Conservation (phyloP, 257 asterid genomes). For the Euphrasia confusa region DNA sequence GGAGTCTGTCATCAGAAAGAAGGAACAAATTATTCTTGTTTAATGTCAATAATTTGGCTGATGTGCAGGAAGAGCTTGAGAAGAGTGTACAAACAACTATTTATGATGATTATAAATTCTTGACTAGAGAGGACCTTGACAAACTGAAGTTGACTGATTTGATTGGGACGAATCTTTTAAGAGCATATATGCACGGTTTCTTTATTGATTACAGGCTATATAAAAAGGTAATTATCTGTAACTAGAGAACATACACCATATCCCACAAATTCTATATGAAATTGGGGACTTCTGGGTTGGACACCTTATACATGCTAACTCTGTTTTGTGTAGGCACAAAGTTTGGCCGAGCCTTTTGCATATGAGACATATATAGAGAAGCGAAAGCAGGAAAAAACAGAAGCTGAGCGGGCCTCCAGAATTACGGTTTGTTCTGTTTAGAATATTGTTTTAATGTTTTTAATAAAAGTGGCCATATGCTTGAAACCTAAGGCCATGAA, state of each 20-base stretch:
- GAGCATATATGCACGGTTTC: constrained; percentile 95
- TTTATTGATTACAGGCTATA: constrained; percentile 75
- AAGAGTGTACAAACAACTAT: constrained; percentile 77
- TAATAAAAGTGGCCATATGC: not conserved
- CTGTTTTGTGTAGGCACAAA: constrained; percentile 55
- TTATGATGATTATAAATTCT: constrained; percentile 86
- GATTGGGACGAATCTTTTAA: constrained; percentile 77
- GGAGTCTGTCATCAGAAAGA: constrained; percentile 17
- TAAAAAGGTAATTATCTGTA: constrained; percentile 53
- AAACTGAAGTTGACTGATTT: constrained; percentile 62
- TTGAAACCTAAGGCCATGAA: not conserved
- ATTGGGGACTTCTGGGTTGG: constrained; percentile 11
- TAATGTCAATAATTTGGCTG: constrained; percentile 18
- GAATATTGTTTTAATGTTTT: not conserved
- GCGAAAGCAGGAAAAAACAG: constrained; percentile 62
- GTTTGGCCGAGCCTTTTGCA: constrained; percentile 71
- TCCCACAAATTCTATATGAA: not conserved
- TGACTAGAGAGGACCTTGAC: constrained; percentile 83
- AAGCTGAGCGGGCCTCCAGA: constrained; percentile 53
- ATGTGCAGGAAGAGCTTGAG: constrained; percentile 88
- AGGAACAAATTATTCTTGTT: constrained; percentile 17
- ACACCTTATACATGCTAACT: constrained; percentile 10
- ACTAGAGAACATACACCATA: not conserved
- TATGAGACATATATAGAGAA: constrained; percentile 62
- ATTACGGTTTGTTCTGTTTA: constrained; percentile 61